Evolutionary conservation across 139 green algal genomes (phyloP).

Genomic region (Chlamydomonas sphaeroides): DNA sequence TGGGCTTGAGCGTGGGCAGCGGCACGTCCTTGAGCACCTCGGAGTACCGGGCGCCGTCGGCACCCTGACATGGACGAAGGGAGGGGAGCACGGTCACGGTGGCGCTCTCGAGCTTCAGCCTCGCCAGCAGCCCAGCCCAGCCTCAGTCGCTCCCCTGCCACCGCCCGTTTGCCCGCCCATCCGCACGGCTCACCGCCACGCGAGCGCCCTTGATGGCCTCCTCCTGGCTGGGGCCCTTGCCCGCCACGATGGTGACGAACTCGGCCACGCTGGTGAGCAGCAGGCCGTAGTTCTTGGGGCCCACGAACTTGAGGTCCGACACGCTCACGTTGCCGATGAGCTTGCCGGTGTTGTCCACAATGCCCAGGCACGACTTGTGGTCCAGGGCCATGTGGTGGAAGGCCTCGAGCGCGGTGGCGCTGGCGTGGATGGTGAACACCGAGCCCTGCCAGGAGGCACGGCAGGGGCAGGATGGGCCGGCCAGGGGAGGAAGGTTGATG

Average conservation of each 20-base stretch:
- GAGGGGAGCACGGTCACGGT: no score
- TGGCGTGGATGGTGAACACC: constrained; percentile 42
- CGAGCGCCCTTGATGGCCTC: constrained; percentile 27
- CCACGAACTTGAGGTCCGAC: constrained; percentile 61
- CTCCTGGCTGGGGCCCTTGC: constrained; percentile 35
- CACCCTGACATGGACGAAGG: neutral
- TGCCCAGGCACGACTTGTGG: constrained; percentile 61
- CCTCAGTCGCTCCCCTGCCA: no score
- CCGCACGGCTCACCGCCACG: constrained; percentile 11
- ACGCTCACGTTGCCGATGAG: constrained; percentile 69
- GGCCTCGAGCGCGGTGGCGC: constrained; percentile 48
- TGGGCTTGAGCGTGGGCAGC: constrained; percentile 36
- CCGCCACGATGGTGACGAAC: constrained; percentile 13
- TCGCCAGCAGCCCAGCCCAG: neutral
- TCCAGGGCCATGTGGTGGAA: constrained; percentile 62
- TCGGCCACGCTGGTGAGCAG: constrained; percentile 37
- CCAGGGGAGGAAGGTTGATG: no score
- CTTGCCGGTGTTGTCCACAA: constrained; percentile 47
- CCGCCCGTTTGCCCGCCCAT: neutral
- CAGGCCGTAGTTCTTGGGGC: constrained; percentile 31
- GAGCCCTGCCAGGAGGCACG: constrained; percentile 31
- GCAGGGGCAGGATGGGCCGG: neutral
- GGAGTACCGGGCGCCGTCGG: constrained; percentile 30
- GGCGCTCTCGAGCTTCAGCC: neutral
- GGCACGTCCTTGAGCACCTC: constrained; percentile 40